phyloP scores from a whole-genome alignment of 495 filamentous ascomycete genomes.

The Xylaria telfairii region DNA sequence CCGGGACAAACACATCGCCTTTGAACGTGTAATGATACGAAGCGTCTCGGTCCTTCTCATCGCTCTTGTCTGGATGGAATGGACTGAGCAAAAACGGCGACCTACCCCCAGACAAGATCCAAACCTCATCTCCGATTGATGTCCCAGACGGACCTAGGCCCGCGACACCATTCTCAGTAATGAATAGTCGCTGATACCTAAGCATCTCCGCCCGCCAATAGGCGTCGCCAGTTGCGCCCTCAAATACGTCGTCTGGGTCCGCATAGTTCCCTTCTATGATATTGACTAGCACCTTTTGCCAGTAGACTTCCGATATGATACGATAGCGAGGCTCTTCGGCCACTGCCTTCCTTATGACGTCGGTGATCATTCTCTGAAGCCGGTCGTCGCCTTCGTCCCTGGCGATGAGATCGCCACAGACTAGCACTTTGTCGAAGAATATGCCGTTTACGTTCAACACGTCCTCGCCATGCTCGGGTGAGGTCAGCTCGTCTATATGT shows the following conservation, averaged over 20 bases:
- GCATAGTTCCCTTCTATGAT: constrained; percentile 13
- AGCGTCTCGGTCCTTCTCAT: neutral
- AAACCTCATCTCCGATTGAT: constrained; percentile 26
- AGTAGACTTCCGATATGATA: constrained; percentile 22
- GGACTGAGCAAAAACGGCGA: constrained; percentile 27
- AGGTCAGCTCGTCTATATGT: neutral
- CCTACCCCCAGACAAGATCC: constrained; percentile 26
- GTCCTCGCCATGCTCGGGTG: constrained; percentile 12
- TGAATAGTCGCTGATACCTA: constrained; percentile 20
- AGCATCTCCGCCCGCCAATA: constrained; percentile 21
- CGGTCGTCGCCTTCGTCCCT: neutral
- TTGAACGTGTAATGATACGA: constrained; percentile 19
- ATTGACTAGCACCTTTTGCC: neutral
- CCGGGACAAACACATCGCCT: constrained; percentile 25
- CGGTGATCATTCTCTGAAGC: neutral
- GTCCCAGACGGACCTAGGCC: constrained; percentile 27
- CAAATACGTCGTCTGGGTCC: neutral
- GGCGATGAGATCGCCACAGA: neutral
- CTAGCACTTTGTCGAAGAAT: constrained; percentile 23
- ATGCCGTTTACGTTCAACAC: constrained; percentile 26
- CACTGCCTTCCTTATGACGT: constrained; percentile 5
- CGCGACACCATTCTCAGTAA: constrained; percentile 25
- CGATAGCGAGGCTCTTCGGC: constrained; percentile 18
- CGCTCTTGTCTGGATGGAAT: neutral
- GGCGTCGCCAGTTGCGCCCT: neutral